Evolutionary conservation across 768 basidiomycete species (phyloP).

Genomic region (Lactifluus volemus): DNA sequence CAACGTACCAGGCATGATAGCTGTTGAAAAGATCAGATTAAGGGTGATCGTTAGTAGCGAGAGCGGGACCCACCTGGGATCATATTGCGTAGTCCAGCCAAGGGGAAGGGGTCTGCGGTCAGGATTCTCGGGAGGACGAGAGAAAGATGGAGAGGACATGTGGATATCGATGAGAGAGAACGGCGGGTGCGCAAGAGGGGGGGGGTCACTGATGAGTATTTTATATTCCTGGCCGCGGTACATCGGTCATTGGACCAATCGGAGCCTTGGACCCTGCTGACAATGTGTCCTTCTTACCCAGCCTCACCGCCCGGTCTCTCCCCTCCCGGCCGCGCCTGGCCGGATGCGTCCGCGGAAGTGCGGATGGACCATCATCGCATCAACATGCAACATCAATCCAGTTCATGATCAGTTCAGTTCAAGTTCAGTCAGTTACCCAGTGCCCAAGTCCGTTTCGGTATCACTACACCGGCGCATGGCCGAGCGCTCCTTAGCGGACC

Average conservation of each 20-base stretch:
- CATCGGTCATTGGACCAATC: slow-evolving; percentile 5
- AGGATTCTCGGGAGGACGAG: slow-evolving; percentile 30
- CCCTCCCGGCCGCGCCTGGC: slow-evolving; percentile 10
- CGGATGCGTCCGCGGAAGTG: slow-evolving; percentile 8
- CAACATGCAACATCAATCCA: not conserved
- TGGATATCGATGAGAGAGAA: slow-evolving; percentile 30
- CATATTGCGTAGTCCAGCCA: slow-evolving; percentile 65
- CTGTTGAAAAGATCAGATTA: slow-evolving; percentile 29
- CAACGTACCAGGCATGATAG: slow-evolving; percentile 55
- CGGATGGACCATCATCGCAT: not conserved
- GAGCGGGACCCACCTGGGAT: slow-evolving; percentile 46
- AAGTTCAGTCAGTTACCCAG: not conserved
- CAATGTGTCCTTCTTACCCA: slow-evolving; percentile 12
- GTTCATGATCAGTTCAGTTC: not conserved
- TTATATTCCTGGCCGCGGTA: slow-evolving; percentile 10
- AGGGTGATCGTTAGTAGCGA: slow-evolving; percentile 10
- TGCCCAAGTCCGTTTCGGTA: not conserved
- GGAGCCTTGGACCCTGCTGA: slow-evolving; percentile 5
- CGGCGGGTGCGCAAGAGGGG: not conserved
- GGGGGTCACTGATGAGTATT: slow-evolving; percentile 16
- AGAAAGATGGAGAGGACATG: slow-evolving; percentile 29
- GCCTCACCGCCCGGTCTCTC: slow-evolving; percentile 8
- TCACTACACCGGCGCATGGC: not conserved
- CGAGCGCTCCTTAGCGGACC: slow-evolving; percentile 1
- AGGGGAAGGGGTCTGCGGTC: slow-evolving; percentile 53